These are phyloP conservation scores for Lepidopterella palustris DNA, from an alignment of 495 filamentous ascomycete genomes.

Conservation along the genomic window DNA sequence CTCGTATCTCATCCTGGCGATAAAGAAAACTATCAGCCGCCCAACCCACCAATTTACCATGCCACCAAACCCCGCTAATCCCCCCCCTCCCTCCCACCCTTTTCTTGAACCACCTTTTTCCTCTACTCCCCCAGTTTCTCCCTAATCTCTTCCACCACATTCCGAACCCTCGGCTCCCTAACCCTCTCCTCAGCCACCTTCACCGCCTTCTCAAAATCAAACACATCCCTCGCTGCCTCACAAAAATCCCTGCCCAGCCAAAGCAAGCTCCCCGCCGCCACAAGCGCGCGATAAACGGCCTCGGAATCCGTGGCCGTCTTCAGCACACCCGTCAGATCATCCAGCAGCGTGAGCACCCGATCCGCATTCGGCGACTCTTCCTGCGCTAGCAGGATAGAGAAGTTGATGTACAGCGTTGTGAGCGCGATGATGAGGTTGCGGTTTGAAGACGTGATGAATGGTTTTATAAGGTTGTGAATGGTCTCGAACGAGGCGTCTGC, in stretches of 20 bases:
- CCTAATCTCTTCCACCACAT: conserved; percentile 53
- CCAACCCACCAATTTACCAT: too few relatives aligned
- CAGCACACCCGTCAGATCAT: conserved; percentile 57
- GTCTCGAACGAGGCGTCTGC: conserved; percentile 52
- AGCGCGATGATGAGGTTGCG: conserved; percentile 76
- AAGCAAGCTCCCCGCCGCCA: conserved; percentile 74
- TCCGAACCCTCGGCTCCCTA: conserved; percentile 52
- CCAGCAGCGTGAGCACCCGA: conserved; percentile 52
- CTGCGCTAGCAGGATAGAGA: conserved; percentile 50
- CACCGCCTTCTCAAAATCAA: conserved; percentile 41
- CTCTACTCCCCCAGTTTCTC: conserved; percentile 25
- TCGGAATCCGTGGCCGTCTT: conserved; percentile 66
- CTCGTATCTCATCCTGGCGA: too few relatives aligned
- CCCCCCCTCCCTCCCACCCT: too few relatives aligned
- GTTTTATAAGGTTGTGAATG: conserved; percentile 28
- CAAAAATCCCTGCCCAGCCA: conserved; percentile 45
- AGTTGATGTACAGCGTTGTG: conserved; percentile 81
- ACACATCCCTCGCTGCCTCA: conserved; percentile 44
- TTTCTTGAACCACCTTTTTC: too few relatives aligned
- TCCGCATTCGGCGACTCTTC: conserved; percentile 41
- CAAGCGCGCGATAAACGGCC: conserved; percentile 72
- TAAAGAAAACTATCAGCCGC: too few relatives aligned
- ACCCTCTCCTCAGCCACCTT: conserved; percentile 40
- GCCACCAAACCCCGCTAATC: too few relatives aligned
- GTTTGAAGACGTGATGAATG: conserved; percentile 50